These are phyloP conservation scores for Melampsora larici-populina DNA, from an alignment of 1,284 basidiomycete genomes.

Conservation along the genomic window DNA sequence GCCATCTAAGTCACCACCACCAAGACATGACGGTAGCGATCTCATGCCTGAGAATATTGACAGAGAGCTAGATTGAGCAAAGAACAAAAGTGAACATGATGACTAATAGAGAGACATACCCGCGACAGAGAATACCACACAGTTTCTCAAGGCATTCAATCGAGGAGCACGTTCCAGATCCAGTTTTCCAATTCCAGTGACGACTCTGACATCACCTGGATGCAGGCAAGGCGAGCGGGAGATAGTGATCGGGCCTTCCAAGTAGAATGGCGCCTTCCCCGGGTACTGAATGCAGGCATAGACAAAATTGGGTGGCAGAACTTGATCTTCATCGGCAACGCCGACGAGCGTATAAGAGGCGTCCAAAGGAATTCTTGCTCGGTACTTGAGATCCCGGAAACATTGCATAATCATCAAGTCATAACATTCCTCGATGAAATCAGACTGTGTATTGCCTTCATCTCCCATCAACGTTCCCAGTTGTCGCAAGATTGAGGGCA, in stretches of 20 bases:
- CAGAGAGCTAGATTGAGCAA: not conserved
- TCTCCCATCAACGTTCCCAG: slow-evolving; percentile 60
- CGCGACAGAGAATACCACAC: slow-evolving; percentile 67
- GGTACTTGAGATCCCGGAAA: slow-evolving; percentile 65
- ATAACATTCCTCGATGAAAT: slow-evolving; percentile 60
- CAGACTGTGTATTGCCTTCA: slow-evolving; percentile 55
- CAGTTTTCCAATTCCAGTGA: slow-evolving; percentile 68
- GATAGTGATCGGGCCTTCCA: slow-evolving; percentile 63
- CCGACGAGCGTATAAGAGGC: slow-evolving; percentile 68
- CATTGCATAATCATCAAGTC: slow-evolving; percentile 63
- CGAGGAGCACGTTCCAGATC: slow-evolving; percentile 57
- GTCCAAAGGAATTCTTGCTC: slow-evolving; percentile 67
- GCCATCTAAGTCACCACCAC: slow-evolving; percentile 73
- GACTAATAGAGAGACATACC: slow-evolving; percentile 56
- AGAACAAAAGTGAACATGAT: not conserved
- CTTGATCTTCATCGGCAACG: slow-evolving; percentile 70
- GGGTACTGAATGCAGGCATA: slow-evolving; percentile 66
- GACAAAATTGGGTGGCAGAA: slow-evolving; percentile 63
- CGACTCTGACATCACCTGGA: slow-evolving; percentile 69
- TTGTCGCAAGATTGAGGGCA: slow-evolving; percentile 60
- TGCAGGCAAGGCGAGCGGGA: slow-evolving; percentile 67
- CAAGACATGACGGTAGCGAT: slow-evolving; percentile 66
- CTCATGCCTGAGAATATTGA: slow-evolving; percentile 58
- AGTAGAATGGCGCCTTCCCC: slow-evolving; percentile 59
- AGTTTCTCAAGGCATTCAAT: slow-evolving; percentile 63